phyloP scores from a whole-genome alignment of 768 basidiomycete genomes.

The Rhizopogon vesiculosus region DNA sequence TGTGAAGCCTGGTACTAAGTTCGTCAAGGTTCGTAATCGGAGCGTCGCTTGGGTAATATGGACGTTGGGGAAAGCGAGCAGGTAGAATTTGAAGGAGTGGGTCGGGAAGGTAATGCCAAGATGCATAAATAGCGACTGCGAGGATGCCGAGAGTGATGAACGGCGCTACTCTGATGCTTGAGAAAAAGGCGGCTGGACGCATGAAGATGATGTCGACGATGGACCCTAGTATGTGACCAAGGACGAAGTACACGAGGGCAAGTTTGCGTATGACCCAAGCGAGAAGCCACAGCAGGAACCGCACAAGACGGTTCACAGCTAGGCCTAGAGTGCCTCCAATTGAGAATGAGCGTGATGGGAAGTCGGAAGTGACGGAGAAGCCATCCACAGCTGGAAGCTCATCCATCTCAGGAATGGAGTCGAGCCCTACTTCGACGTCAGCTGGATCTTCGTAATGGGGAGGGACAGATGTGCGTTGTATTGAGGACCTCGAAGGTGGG shows the following conservation, averaged over 20 bases:
- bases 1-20: conserved; percentile 54
- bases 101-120: conserved; percentile 36
- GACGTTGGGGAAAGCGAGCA: conserved; percentile 22
- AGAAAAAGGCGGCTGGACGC: conserved; percentile 41
- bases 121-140: conserved; percentile 40
- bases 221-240: conserved; percentile 47
- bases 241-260: conserved; percentile 34
- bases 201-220: conserved; percentile 42
- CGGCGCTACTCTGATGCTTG: conserved; percentile 27
- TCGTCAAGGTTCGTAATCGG: conserved; percentile 67
- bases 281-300: conserved; percentile 26
- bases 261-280: conserved; percentile 21
- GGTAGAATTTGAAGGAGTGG: conserved; percentile 30
- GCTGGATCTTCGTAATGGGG: conserved; percentile 30
- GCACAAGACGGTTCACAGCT: conserved; percentile 31
- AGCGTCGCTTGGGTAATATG: conserved; percentile 50
- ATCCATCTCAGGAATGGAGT: conserved; percentile 63
- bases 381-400: conserved; percentile 36
- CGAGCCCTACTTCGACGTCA: conserved; percentile 48
- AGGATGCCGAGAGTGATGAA: conserved; percentile 35
- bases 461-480: conserved; percentile 37
- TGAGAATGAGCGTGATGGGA: conserved; percentile 29
- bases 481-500: conserved; percentile 31
- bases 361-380: conserved; percentile 17
- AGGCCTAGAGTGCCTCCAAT: conserved; percentile 43